phyloP scores from a whole-genome alignment of 148 eudicot genomes.

The Diospyros lotus region DNA sequence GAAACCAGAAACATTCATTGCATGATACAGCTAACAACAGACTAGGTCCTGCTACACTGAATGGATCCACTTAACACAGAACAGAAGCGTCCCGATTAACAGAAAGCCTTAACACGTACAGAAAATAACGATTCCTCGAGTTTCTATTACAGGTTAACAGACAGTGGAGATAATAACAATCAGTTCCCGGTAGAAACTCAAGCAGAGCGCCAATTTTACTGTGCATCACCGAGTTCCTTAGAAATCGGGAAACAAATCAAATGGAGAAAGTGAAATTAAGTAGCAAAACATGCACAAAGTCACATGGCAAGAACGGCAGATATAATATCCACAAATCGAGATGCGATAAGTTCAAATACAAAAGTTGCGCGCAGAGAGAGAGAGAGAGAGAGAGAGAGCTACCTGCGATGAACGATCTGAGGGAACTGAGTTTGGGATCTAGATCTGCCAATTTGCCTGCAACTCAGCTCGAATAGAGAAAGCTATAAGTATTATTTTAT shows the following conservation, averaged over 20 bases:
- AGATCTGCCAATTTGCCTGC: slow-evolving; percentile 12
- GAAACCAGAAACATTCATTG: neutral
- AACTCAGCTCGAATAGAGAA: no score
- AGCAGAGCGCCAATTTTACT: no score
- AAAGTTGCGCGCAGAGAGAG: no score
- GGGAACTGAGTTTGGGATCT: neutral
- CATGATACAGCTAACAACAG: neutral
- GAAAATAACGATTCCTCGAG: no score
- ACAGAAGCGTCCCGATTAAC: neutral
- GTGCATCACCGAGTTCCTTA: no score
- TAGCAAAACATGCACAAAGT: no score
- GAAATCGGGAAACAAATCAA: neutral
- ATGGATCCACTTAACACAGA: neutral
- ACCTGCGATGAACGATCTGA: slow-evolving; percentile 1
- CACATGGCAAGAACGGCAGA: neutral
- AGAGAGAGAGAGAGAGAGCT: slow-evolving; percentile 9
- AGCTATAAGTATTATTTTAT: no score
- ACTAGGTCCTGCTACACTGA: neutral
- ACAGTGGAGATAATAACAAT: no score
- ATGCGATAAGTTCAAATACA: neutral
- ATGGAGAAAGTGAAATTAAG: neutral
- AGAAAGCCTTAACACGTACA: no score
- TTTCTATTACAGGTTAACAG: no score
- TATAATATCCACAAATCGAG: neutral
- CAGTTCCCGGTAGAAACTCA: no score